phyloP scores from a whole-genome alignment of 2,329 filamentous ascomycete genomes.

The Colletotrichum gloeosporioides region DNA sequence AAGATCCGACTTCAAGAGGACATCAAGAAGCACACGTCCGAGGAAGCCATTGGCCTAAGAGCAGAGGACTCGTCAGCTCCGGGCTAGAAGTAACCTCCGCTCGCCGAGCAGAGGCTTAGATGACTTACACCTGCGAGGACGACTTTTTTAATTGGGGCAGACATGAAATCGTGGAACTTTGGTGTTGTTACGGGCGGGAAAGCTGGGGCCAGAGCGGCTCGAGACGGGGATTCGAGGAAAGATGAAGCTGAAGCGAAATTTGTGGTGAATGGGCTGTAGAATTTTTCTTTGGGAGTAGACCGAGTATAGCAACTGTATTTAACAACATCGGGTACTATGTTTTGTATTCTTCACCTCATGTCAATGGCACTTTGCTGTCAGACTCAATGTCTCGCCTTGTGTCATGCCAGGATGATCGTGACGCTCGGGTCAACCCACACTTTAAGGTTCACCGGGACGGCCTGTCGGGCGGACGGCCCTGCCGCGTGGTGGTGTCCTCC shows the following conservation, averaged over 20 bases:
- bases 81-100: background rate
- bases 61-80: background rate
- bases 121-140: constrained; percentile 4
- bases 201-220: background rate
- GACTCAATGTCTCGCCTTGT: background rate
- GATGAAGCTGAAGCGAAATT: background rate
- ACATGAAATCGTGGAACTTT: background rate
- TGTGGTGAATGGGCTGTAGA: background rate
- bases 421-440: background rate
- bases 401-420: background rate
- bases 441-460: constrained; percentile 4
- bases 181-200: background rate
- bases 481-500: background rate
- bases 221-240: background rate
- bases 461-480: background rate
- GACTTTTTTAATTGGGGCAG: background rate
- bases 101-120: background rate
- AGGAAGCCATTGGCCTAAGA: constrained; percentile 36
- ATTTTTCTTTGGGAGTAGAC: background rate
- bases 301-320: background rate
- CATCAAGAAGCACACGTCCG: constrained; percentile 32
- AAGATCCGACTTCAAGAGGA: constrained; percentile 32
- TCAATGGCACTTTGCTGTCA: background rate
- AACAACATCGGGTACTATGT: background rate
- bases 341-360: background rate